phyloP scores from a whole-genome alignment of 2,329 filamentous ascomycete genomes.

The Lecanicillium sp. region DNA sequence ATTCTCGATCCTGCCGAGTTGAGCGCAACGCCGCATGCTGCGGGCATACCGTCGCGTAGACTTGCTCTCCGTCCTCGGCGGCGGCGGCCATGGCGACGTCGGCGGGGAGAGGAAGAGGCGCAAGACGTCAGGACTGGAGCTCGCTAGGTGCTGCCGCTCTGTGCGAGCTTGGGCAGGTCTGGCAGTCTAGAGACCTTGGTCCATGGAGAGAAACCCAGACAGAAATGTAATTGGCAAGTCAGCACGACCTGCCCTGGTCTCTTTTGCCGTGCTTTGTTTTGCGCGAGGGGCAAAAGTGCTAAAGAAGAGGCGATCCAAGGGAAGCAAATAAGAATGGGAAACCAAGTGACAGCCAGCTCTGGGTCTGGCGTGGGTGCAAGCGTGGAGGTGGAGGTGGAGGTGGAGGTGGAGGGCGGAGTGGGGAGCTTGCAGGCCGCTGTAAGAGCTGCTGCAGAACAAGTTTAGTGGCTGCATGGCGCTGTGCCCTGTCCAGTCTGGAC shows the following conservation, averaged over 20 bases:
- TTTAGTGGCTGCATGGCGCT: conserved; percentile 8
- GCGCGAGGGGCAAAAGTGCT: neutral
- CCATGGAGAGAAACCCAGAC: too few relatives aligned
- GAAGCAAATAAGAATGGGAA: too few relatives aligned
- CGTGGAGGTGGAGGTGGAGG: conserved; percentile 9
- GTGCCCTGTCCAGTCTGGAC: neutral
- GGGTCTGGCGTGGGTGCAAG: too few relatives aligned
- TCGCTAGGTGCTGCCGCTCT: neutral
- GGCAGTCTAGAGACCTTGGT: too few relatives aligned
- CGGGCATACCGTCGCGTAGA: conserved; percentile 51
- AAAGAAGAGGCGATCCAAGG: too few relatives aligned
- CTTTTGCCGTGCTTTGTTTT: too few relatives aligned
- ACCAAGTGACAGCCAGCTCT: neutral
- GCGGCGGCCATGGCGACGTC: conserved; percentile 11
- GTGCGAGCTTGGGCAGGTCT: neutral
- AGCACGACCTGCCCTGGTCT: too few relatives aligned
- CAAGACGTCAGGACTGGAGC: neutral
- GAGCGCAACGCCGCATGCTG: conserved; percentile 6
- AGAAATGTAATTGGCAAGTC: too few relatives aligned
- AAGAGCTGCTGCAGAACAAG: neutral
- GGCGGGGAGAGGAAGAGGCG: conserved; percentile 1
- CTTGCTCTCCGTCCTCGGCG: conserved; percentile 41
- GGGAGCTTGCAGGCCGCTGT: neutral
- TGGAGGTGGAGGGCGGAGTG: conserved; percentile 6
- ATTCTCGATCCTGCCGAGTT: neutral